Conservation (phyloP, 2,329 filamentous ascomycete species). For the Aspergillus sp. region DNA sequence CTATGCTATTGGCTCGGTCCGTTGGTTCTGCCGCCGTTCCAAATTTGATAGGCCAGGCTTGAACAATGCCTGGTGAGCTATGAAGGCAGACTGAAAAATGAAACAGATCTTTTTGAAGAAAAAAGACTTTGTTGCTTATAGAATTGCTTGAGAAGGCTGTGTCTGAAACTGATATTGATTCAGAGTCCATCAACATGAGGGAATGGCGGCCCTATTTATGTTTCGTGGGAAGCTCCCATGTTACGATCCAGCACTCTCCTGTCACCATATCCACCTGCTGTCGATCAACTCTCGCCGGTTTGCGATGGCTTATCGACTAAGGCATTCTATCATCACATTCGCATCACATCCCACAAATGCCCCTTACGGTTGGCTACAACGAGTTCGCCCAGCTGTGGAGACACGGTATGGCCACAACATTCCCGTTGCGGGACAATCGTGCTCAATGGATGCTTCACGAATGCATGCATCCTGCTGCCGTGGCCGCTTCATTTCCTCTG, state of each 20-base stretch:
- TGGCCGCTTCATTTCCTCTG: slow-evolving; percentile 34
- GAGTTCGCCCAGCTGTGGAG: slow-evolving; percentile 32
- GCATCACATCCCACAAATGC: slow-evolving; percentile 27
- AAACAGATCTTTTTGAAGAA: slow-evolving; percentile 22
- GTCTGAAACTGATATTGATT: slow-evolving; percentile 35
- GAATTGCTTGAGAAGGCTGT: slow-evolving; percentile 20
- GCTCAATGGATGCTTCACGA: slow-evolving; percentile 35
- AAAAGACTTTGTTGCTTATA: slow-evolving; percentile 22
- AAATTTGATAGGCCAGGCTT: slow-evolving; percentile 36
- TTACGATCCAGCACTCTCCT: slow-evolving; percentile 20
- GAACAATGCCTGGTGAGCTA: slow-evolving; percentile 22
- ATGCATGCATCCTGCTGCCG: slow-evolving; percentile 40
- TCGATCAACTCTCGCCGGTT: slow-evolving; percentile 33
- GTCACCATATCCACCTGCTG: slow-evolving; percentile 25
- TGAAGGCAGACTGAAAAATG: slow-evolving; percentile 20
- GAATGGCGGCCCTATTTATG: slow-evolving; percentile 41
- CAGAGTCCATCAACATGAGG: slow-evolving; percentile 27
- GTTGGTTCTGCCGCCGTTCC: slow-evolving; percentile 24
- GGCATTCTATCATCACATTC: slow-evolving; percentile 29
- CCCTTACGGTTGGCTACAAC: slow-evolving; percentile 36
- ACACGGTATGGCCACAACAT: slow-evolving; percentile 34
- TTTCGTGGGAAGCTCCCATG: slow-evolving; percentile 31
- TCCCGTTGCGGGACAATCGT: slow-evolving; percentile 29
- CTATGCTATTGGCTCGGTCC: slow-evolving; percentile 33
- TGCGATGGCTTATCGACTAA: slow-evolving; percentile 35